Conservation (phyloP, 345 rosid genomes). For the Corchorus capsularis region DNA sequence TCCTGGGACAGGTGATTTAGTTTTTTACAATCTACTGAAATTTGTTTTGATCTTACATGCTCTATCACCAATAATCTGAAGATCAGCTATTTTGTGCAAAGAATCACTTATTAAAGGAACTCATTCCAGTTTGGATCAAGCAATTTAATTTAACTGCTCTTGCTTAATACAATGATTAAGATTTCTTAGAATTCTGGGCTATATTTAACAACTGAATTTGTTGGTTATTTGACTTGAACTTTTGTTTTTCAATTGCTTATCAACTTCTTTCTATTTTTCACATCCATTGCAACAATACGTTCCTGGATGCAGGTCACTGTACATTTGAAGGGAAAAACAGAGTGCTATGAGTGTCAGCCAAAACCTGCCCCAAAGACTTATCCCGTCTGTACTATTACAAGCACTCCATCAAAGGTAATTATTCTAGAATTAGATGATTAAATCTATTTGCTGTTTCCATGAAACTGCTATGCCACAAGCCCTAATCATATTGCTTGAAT, state of each 20-base stretch:
- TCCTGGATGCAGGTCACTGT: conserved; percentile 70
- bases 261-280: background rate
- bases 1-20: conserved; percentile 87
- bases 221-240: conserved; percentile 13
- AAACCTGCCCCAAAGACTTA: conserved; percentile 96
- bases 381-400: conserved; percentile 99
- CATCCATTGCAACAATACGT: too few species aligned
- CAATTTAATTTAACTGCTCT: background rate
- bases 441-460: conserved; percentile 2
- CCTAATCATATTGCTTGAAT: conserved; percentile 17
- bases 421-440: background rate
- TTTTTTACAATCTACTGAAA: background rate
- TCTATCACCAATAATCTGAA: background rate
- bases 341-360: conserved; percentile 95
- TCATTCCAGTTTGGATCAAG: background rate
- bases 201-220: background rate
- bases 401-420: conserved; percentile 96
- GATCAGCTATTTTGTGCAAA: conserved; percentile 1
- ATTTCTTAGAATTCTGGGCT: background rate
- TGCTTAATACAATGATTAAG: background rate
- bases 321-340: conserved; percentile 90
- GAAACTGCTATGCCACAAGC: background rate
- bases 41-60: background rate
- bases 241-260: background rate
- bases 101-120: conserved; percentile 12